phyloP scores from a whole-genome alignment of 306 rosid species.

The Cicer judaicum region DNA sequence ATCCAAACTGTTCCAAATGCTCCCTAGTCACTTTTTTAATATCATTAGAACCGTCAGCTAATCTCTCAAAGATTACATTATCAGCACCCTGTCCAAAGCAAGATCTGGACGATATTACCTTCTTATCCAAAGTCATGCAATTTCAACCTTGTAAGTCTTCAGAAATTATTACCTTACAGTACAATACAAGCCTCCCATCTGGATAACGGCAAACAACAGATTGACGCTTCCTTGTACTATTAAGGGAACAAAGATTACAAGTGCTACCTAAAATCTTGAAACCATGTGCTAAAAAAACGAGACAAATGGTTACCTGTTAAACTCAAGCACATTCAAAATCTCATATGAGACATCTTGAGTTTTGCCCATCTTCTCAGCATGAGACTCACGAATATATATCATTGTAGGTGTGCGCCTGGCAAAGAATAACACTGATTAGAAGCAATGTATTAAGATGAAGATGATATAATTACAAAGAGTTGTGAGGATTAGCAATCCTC shows the following conservation, averaged over 20 bases:
- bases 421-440: constrained; percentile 38
- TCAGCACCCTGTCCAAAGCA: constrained; percentile 88
- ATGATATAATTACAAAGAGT: no score
- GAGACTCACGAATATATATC: constrained; percentile 88
- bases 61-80: constrained; percentile 83
- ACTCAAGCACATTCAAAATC: constrained; percentile 93
- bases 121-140: constrained; percentile 39
- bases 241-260: constrained; percentile 44
- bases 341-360: constrained; percentile 76
- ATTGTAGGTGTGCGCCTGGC: constrained; percentile 89
- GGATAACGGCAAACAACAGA: constrained; percentile 96
- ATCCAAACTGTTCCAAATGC: constrained; percentile 84
- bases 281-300: neutral
- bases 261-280: constrained; percentile 25
- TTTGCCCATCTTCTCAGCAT: constrained; percentile 76
- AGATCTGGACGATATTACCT: constrained; percentile 46
- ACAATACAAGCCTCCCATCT: constrained; percentile 88
- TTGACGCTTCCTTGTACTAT: constrained; percentile 96
- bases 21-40: constrained; percentile 75
- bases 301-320: constrained; percentile 67
- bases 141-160: constrained; percentile 36
- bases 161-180: constrained; percentile 83
- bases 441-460: no score
- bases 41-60: constrained; percentile 61
- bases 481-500: no score